Base-by-base conservation (phyloP, 2,329 filamentous ascomycete species). In the Byssoonygena ceratinophila region DNA sequence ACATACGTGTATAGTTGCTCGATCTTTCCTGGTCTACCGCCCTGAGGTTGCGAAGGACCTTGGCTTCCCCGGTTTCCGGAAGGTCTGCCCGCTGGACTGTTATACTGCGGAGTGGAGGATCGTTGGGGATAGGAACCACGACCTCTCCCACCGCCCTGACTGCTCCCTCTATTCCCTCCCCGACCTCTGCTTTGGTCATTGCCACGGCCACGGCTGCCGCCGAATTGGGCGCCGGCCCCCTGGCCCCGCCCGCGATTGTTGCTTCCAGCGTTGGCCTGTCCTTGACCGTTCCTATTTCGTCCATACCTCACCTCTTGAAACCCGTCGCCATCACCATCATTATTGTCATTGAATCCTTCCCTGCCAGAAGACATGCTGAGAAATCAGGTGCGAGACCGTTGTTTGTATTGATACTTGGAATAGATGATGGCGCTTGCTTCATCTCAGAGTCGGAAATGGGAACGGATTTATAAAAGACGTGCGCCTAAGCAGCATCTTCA, bases 121-220 rank as follows among this genome's bases (percentile, higher is more conserved):
- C 34, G 34, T 2, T 43, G 37, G 11, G n/a, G 14, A 16, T 31
- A 32, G 27, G 27, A 34, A 22, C 57, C n/a, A 57, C 56, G 11
- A 54, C 60, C 39, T 59, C 60, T 34, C 59, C 59, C 16, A 60
- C 61, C 8, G 57, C 58, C 41, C 6, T 43, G 37, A 25, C 37
- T 50, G 32, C 25, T 16, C 2, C 47, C 47, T 36, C 47, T 43
- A 61, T 60, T 41, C 59, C 58, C 22, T 34, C 39, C 49, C 12
- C 46, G 46, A 41, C 46, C 46, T 32, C 46, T 40, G 23, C 25
- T 16, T 25, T 12, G 14, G 8, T 50, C 36, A 43, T 23, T 43
- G n/a, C 27, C 11, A n/a, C 18, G 23, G 2, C 16, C 18, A n/a
- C n/a, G 14, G 29, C 36, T 31, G n/a, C 37, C 46, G 12, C 46